A percentile compares a stretch with the other conserved stretches of the same genome.
phyloP scores from a whole-genome alignment of 257 asterid genomes.

The Rauvolfia tetraphylla region DNA sequence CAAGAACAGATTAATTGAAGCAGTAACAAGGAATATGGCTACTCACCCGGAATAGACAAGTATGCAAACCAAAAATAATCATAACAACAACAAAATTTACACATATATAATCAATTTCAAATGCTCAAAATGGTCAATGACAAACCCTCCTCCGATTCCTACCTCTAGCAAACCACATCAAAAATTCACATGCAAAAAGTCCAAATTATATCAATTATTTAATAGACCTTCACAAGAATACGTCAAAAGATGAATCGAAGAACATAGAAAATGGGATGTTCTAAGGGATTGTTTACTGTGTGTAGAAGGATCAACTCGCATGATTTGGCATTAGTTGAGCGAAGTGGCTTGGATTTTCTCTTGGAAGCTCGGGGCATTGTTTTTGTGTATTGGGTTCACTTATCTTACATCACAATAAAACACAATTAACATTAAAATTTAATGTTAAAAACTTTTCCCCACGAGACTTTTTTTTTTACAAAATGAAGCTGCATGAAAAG shows the following conservation, averaged over 20 bases:
- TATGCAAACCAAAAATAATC: background rate
- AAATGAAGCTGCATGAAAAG: too few species aligned
- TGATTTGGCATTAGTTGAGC: constrained; percentile 35
- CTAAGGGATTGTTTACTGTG: constrained; percentile 35
- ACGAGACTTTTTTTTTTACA: too few species aligned
- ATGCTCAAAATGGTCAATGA: background rate
- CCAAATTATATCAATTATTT: background rate
- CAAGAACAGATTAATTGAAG: background rate
- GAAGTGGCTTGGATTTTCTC: constrained; percentile 56
- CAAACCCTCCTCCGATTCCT: background rate
- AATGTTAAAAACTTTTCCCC: too few species aligned
- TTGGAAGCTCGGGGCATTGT: constrained; percentile 65
- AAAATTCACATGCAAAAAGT: background rate
- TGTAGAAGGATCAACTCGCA: constrained; percentile 41
- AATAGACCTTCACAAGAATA: background rate
- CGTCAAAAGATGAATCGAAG: background rate
- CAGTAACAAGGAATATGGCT: background rate
- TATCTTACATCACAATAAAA: too few species aligned
- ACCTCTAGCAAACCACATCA: background rate
- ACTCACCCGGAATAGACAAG: too few species aligned
- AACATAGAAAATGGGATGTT: background rate
- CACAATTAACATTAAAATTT: too few species aligned
- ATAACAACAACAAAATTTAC: background rate
- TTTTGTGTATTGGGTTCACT: background rate
- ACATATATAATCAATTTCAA: background rate